These are phyloP conservation scores for Penicillium polonicum DNA, from an alignment of 2,329 filamentous ascomycete genomes.

Conservation along the genomic window DNA sequence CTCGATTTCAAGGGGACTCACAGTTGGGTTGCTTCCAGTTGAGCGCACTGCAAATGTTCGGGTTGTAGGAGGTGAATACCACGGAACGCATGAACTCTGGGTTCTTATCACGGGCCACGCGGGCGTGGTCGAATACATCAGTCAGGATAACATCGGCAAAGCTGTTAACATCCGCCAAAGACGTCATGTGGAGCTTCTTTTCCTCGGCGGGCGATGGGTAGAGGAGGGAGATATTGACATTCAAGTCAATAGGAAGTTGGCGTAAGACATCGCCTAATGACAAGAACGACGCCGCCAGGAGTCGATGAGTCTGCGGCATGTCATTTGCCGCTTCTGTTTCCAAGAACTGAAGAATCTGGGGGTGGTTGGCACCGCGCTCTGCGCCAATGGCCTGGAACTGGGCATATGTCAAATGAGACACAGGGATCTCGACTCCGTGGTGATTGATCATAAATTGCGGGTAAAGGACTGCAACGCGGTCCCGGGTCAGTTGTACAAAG, in stretches of 20 bases:
- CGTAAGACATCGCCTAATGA: slow-evolving; percentile 74
- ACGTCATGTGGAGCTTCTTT: slow-evolving; percentile 65
- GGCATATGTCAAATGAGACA: slow-evolving; percentile 72
- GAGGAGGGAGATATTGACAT: slow-evolving; percentile 87
- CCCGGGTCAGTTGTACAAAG: slow-evolving; percentile 87
- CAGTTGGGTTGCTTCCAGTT: slow-evolving; percentile 99
- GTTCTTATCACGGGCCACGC: slow-evolving; percentile 62
- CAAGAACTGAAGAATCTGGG: slow-evolving; percentile 33
- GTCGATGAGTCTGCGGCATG: slow-evolving; percentile 66
- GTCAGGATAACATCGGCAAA: slow-evolving; percentile 81
- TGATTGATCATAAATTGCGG: slow-evolving; percentile 78
- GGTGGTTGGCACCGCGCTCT: slow-evolving; percentile 37
- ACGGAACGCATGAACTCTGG: slow-evolving; percentile 78
- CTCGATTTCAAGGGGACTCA: slow-evolving; percentile 39
- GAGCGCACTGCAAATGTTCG: slow-evolving; percentile 83
- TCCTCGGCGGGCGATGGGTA: slow-evolving; percentile 80
- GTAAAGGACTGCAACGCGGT: slow-evolving; percentile 83
- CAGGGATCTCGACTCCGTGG: slow-evolving; percentile 74
- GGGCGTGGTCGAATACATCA: slow-evolving; percentile 88
- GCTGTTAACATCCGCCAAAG: slow-evolving; percentile 77
- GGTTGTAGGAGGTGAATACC: slow-evolving; percentile 91
- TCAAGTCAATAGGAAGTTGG: slow-evolving; percentile 73
- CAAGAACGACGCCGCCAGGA: slow-evolving; percentile 74
- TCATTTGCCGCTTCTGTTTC: slow-evolving; percentile 37
- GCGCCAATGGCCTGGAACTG: slow-evolving; percentile 49